phyloP scores from a whole-genome alignment of 164 flowering plant species.

The Macadamia tetraphylla region DNA sequence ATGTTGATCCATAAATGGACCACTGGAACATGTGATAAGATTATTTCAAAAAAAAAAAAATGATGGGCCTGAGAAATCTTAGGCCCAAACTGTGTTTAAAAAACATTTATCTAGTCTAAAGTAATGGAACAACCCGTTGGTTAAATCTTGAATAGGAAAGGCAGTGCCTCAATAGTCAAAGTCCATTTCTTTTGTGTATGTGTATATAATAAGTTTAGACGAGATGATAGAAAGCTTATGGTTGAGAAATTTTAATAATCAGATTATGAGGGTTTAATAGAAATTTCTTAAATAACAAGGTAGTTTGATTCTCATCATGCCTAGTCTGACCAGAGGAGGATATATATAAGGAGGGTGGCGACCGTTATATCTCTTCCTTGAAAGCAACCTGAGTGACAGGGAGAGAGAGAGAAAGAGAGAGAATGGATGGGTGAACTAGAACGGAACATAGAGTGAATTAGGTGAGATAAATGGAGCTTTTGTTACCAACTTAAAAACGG shows the following conservation, averaged over 20 bases:
- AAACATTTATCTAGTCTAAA: too few species aligned
- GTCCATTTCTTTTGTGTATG: too few species aligned
- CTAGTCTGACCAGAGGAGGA: neutral
- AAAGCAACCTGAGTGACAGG: conserved; percentile 10
- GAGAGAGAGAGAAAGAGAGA: neutral
- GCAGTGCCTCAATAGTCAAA: too few species aligned
- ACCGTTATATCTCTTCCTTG: conserved; percentile 12
- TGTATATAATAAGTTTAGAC: too few species aligned
- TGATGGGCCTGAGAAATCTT: too few species aligned
- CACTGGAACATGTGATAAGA: too few species aligned
- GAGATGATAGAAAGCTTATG: neutral
- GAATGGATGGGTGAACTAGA: conserved; percentile 29
- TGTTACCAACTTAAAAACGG: conserved; percentile 19
- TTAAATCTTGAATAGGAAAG: conserved; percentile 1
- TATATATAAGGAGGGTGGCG: neutral
- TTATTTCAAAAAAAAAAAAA: too few species aligned
- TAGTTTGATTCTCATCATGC: neutral
- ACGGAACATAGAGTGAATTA: conserved; percentile 7
- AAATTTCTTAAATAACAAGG: neutral
- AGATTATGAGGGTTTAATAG: neutral
- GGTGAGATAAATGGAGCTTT: conserved; percentile 20
- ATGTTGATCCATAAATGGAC: too few species aligned
- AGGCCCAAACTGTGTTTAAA: too few species aligned
- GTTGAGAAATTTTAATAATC: neutral
- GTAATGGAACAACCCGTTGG: neutral